Evolutionary conservation across 2,329 filamentous ascomycete species (phyloP), one percentile per base, ranked within the genome.

Genomic region (Aspergillus chevalieri): DNA sequence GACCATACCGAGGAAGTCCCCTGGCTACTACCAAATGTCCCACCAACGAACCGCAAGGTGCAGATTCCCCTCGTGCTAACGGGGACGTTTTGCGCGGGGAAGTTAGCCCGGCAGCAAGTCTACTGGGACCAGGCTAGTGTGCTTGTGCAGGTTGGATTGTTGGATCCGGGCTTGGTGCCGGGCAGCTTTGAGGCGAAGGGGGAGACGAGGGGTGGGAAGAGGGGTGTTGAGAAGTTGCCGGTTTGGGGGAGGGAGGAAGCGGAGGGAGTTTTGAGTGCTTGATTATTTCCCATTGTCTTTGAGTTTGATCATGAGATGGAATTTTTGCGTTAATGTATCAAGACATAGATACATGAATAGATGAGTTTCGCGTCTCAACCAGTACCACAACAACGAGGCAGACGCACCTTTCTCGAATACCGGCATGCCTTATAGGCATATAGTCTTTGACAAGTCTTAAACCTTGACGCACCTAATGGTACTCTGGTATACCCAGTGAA

Each of bases 41-140:
- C 74, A 14, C 73, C 79, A 0, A 82, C 79, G 4, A 71, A 76
- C 46, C 73, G 76, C 47, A 71, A 75, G 24, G 78, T 83, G 6
- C 76, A 80, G 52, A 70, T 79, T 4, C 70, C 75, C 0, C 61
- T 82, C 3, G 74, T 83, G 2, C 74, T 71, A 43, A 74, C 81
- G 9, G 78, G 79, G 2, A 60, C 54, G 38, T 67, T 68, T 43
- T 54, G 55, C 34, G 65, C 59, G 2, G 59, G 64, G 4, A 60
- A 58, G 19, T 59, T 67, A 17, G 56, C 57, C 74, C 75, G 74
- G 44, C 79, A 83, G 58, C 74, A 79, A 48, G 61, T 83, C 4
- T 83, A 83, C 56, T 84, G 81, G 81, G 81, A 84, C 57, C 81
- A 84, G 59, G 80, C 81, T 6, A 77, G 71, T 50, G 80, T 84